Conservation (phyloP, 2,329 filamentous ascomycete species). For the Ilyonectria mors-panacis region DNA sequence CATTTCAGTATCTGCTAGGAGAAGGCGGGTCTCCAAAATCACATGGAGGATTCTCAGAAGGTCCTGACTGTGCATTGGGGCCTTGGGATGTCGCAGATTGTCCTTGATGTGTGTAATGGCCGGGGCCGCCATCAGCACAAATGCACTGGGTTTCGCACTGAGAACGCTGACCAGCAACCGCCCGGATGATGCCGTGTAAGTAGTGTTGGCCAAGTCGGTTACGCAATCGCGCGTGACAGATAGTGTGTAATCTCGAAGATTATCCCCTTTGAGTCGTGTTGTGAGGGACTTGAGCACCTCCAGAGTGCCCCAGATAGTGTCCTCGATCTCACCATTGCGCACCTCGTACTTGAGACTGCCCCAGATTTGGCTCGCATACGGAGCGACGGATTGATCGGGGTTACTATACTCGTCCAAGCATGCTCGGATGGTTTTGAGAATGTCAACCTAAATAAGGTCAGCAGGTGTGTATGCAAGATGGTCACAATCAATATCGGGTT, state of each 20-base stretch:
- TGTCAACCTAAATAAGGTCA: conserved; percentile 61
- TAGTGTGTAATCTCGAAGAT: conserved; percentile 63
- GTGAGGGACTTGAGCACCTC: conserved; percentile 68
- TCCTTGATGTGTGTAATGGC: conserved; percentile 65
- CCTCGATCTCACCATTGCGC: conserved; percentile 72
- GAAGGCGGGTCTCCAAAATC: conserved; percentile 62
- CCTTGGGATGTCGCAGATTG: conserved; percentile 66
- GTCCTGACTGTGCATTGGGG: conserved; percentile 65
- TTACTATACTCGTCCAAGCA: conserved; percentile 66
- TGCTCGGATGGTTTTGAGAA: conserved; percentile 68
- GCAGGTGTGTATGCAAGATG: neutral
- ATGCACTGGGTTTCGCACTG: conserved; percentile 64
- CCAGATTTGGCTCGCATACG: conserved; percentile 68
- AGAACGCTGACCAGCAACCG: conserved; percentile 66
- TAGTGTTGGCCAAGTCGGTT: conserved; percentile 67
- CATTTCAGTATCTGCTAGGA: conserved; percentile 54
- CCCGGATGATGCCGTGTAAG: conserved; percentile 67
- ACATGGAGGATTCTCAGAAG: conserved; percentile 67
- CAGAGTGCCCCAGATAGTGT: conserved; percentile 70
- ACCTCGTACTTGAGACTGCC: conserved; percentile 75
- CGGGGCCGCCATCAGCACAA: conserved; percentile 63
- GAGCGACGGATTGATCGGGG: conserved; percentile 62
- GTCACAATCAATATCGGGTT: fast-evolving
- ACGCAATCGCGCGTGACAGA: conserved; percentile 67
- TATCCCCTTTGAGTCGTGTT: conserved; percentile 59